Conservation (phyloP, 2,329 filamentous ascomycete species). For the Fusarium euwallaceae region DNA sequence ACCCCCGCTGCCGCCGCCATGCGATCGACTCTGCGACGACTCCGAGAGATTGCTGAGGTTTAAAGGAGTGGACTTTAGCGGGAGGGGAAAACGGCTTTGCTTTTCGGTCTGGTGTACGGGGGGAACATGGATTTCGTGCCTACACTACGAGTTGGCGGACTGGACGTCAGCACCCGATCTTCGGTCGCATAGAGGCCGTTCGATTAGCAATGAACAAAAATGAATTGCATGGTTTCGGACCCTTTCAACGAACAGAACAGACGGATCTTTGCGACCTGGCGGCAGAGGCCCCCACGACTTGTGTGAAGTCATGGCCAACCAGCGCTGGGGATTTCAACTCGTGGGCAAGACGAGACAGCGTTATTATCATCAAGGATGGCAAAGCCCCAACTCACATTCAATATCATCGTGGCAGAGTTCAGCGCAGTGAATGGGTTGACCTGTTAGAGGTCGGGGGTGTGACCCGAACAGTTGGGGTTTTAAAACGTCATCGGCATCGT, state of each 20-base stretch:
- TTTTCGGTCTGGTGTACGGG: slow-evolving; percentile 63
- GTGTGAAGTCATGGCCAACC: slow-evolving; percentile 28
- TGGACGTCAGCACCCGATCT: slow-evolving; percentile 57
- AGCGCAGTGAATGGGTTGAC: neutral
- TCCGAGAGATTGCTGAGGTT: slow-evolving; percentile 97
- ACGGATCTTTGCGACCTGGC: slow-evolving; percentile 9
- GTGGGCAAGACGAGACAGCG: neutral
- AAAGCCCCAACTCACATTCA: neutral
- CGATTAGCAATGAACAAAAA: slow-evolving; percentile 60
- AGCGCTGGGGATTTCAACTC: slow-evolving; percentile 2
- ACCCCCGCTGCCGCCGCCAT: slow-evolving; percentile 94
- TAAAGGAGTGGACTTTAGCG: slow-evolving; percentile 65
- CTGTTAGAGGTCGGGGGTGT: neutral
- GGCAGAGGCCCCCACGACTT: slow-evolving; percentile 2
- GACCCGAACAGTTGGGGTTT: neutral
- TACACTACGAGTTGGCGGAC: slow-evolving; percentile 59
- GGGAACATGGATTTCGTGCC: slow-evolving; percentile 59
- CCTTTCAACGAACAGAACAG: slow-evolving; percentile 41
- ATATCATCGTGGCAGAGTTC: neutral
- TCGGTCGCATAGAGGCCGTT: slow-evolving; percentile 56
- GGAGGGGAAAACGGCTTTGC: slow-evolving; percentile 56
- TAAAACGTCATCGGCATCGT: slow-evolving; percentile 5
- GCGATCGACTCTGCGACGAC: slow-evolving; percentile 95
- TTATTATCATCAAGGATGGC: neutral
- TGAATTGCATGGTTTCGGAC: slow-evolving; percentile 54